Evolutionary conservation across 2,329 filamentous ascomycete genomes (phyloP), one percentile per base, ranked within the genome.

Genomic region (Elsinoe arachidis): DNA sequence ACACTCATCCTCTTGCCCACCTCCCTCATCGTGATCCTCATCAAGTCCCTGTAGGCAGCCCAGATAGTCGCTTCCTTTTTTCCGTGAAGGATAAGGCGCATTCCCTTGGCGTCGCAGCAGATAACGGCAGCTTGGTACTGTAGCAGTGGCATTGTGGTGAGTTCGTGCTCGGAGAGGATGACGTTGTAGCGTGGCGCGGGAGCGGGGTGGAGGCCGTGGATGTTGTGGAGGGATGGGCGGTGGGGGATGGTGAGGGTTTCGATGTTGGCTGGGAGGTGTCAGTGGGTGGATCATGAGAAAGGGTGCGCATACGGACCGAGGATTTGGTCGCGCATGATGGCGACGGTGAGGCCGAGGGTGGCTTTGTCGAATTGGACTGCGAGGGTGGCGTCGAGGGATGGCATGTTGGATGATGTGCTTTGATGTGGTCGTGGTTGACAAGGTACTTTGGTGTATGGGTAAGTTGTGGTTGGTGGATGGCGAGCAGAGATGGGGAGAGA

Each of bases 381-480:
- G 14, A 46, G 37, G 15, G 37, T 55, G 75, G 75, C 10, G 73
- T 70, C 55, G 74, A 77, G 62, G 72, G 72, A 49, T 74, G 75
- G 1, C 65, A 68, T 49, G 76, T 76, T 61, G 76, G 74, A 5
- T 73, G 74, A 39, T 60, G 71, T 12, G 9, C 26, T 46, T 12
- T 46, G 17, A 65, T 61, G 1, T 73, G 73, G 61, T 68, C 73
- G 9, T 43, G 15, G 26, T 30, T 7, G 11, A 26, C 11, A 1
- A 21, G 17, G n/a, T 17, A 23, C 4, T 11, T 43, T 15, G 21
- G 26, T 14, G 19, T 17, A 5, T 12, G 14, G 21, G n/a, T 3
- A 23, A 23, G 12, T 9, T 6, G 17, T 23, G 41, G 10, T 17
- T 17, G 30, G 17, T 11, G 46, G 33, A 19, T 5, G 7, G 35